Evolutionary conservation across 176 grass and related monocot species (phyloP), one percentile per base, ranked within the genome.

Genomic region (Oryza coarctata): DNA sequence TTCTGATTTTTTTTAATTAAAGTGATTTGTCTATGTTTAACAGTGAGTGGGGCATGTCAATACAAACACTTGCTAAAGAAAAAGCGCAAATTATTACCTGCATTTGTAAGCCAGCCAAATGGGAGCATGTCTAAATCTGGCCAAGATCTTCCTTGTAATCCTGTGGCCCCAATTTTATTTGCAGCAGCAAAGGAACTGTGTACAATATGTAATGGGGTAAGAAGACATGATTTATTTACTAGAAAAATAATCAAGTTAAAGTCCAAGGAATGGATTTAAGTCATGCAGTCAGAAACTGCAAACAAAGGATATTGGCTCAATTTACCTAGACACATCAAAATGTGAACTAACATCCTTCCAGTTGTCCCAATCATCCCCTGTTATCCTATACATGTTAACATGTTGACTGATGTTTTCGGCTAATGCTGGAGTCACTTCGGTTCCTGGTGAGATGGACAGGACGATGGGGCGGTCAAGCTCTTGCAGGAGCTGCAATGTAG

Each of bases 81-180:
- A 80, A 65, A 12, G 1, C 71, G 23, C 17, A 75, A 84, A 47
- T 60, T 22, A 71, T 84, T 92, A 97, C 94, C 33, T 44, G 88
- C 60, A 81, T 94, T 86, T 45, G 92, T 92, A 80, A 97, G 74
- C 94, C 92, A 94, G 38, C 94, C 94, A 86, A 97, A 89, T 34
- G 94, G 94, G 43, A 97, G 90, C 94, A 97, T 97, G 75, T 94
- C 94, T 45, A 97, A 94, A 79, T 97, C 92, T 47, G 94, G 94
- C 92, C 94, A 97, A 43, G 94, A 97, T 70, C 84, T 92, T 85
- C 94, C 92, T 28, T 57, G 90, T 55, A 92, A 89, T 32, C 94
- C 94, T 13, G 44, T 66, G 79, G 94, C 86, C 62, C 94, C 94
- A 23, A 92, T 92, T 81, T 89, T 92, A 64, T 91, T 91, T 1